Evolutionary conservation across 257 asterid species (phyloP), one percentile per base, ranked within the genome.

Genomic region (Perilla frutescens): DNA sequence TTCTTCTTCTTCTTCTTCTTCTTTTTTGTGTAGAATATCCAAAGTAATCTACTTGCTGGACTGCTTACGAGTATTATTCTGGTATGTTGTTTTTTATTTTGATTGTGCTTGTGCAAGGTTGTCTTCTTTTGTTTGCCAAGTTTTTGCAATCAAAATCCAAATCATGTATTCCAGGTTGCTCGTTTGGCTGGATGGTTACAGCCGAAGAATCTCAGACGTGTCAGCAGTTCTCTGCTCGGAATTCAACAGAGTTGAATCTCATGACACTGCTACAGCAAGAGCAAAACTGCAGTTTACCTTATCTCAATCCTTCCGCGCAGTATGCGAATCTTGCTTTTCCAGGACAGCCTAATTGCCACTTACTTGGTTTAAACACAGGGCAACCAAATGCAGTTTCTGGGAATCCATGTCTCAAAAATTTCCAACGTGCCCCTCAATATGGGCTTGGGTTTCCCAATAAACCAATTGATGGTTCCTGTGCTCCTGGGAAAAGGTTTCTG

Each of bases 171-270:
- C 70, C 80, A 86, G 95, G 85, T 86, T 67, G 66, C 70, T 60
- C 62, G 59, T 73, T 78, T 65, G 81, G 74, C 84, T 79, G 76
- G 76, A 89, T 89, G 93, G 81, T 81, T 83, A 81, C 81, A 14
- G 81, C 84, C 83, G 51, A 84, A 64, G 83, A 83, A 66, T 77
- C 79, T 72, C 82, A 56, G 47, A 63, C 72, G 82, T 69, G 47
- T 77, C 81, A 75, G 86, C 87, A 81, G 85, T 72, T 77, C 62
- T 53, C 81, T 82, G 85, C 89, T 54, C 62, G 80, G 87, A 80
- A 81, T 71, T 74, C 83, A 14, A 77, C 80, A 15, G 39, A 79
- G 69, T 71, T 78, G 80, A 84, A 74, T 75, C 77, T 77, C 15
- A 72, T 80, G 79, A 75, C 84, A 68, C 77, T 57, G 68, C 44